Percentiles rank a stretch among this genome's conserved stretches.
These are phyloP conservation scores for Fraxinus dipetala DNA, from an alignment of 305 asterid species.

Conservation along the genomic window DNA sequence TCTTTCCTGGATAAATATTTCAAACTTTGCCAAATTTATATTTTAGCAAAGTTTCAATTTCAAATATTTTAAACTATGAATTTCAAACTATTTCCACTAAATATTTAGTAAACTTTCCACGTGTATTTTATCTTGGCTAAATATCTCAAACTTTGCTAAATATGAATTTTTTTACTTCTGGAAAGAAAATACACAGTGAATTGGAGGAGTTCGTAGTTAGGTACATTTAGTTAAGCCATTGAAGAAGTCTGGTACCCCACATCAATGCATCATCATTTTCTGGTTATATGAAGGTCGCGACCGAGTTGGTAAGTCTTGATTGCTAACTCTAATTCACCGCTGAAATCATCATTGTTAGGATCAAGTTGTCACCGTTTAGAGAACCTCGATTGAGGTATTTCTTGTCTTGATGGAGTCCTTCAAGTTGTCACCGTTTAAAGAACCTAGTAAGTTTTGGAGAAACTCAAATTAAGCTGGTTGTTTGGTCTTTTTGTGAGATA, in stretches of 20 bases:
- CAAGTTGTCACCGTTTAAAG: neutral
- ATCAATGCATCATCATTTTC: too few species aligned
- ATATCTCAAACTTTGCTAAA: neutral
- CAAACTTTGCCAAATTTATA: neutral
- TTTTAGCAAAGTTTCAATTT: too few species aligned
- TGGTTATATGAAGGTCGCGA: too few species aligned
- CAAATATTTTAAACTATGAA: neutral
- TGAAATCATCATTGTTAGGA: neutral
- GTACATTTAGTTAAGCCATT: too few species aligned
- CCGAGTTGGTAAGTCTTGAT: too few species aligned
- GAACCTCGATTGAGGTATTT: neutral
- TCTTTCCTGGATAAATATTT: neutral
- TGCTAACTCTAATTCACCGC: too few species aligned
- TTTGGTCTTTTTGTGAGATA: neutral
- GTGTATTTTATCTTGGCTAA: neutral
- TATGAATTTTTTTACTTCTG: too few species aligned
- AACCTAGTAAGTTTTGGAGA: neutral
- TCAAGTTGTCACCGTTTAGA: neutral
- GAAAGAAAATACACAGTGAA: neutral
- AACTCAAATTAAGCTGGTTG: neutral
- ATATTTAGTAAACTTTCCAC: neutral
- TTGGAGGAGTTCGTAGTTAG: neutral
- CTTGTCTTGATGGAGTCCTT: neutral
- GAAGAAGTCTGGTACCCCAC: too few species aligned
- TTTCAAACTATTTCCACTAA: too few species aligned